phyloP scores from a whole-genome alignment of 192 early-diverging fungal species.

The Neocallimastix lanati region DNA sequence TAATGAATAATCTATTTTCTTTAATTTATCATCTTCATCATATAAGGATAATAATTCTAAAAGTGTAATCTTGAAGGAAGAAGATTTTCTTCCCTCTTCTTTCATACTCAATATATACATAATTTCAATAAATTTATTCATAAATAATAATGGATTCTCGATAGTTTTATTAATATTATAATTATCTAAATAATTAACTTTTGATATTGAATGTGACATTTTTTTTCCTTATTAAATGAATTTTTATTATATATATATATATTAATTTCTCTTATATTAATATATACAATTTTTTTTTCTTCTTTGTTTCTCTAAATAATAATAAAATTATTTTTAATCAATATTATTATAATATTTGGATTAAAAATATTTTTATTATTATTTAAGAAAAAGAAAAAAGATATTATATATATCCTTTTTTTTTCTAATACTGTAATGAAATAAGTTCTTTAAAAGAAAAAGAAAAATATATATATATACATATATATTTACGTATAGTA shows the following conservation, averaged over 20 bases:
- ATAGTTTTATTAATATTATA: background rate
- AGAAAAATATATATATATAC: too few species aligned
- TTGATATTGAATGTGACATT: background rate
- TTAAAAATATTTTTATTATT: too few species aligned
- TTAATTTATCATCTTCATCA: background rate
- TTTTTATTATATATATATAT: background rate
- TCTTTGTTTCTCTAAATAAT: too few species aligned
- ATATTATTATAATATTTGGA: too few species aligned
- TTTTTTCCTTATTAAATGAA: background rate
- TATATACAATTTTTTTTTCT: background rate
- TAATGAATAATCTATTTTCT: background rate
- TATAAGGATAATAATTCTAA: background rate
- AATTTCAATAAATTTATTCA: background rate
- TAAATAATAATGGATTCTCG: background rate
- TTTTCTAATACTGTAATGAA: too few species aligned
- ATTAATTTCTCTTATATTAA: background rate
- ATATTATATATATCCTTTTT: too few species aligned
- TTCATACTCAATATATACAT: background rate
- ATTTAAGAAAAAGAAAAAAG: too few species aligned
- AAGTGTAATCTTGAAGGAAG: background rate
- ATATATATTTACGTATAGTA: too few species aligned
- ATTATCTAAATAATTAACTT: background rate
- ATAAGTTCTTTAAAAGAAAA: too few species aligned
- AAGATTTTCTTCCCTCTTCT: background rate
- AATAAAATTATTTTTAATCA: too few species aligned